Evolutionary conservation across 495 filamentous ascomycete species (phyloP).

Genomic region (Lichina pygmaea): DNA sequence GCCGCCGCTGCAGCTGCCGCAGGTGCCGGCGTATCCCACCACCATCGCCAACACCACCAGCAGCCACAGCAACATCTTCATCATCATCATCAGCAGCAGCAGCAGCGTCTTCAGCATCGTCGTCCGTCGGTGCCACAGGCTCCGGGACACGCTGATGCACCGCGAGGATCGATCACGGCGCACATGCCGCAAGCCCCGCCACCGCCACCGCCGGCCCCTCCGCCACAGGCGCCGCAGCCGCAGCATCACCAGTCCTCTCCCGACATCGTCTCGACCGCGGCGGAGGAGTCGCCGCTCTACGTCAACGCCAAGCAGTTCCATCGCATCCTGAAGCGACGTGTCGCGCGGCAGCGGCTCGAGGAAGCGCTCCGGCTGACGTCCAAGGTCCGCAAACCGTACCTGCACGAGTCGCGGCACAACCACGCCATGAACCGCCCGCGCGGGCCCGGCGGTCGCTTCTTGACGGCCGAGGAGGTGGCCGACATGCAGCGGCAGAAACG

Average conservation of each 20-base stretch:
- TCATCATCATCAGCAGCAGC: background rate
- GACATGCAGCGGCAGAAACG: slow-evolving; percentile 45
- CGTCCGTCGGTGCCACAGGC: no score
- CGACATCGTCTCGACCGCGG: slow-evolving; percentile 45
- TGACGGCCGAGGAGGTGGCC: slow-evolving; percentile 94
- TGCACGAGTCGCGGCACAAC: slow-evolving; percentile 97
- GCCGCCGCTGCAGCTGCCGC: background rate
- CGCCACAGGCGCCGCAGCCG: slow-evolving; percentile 7
- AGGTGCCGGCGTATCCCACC: background rate
- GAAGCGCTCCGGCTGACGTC: slow-evolving; percentile 74
- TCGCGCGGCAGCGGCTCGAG: slow-evolving; percentile 80
- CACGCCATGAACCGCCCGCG: slow-evolving; percentile 92
- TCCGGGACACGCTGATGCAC: background rate
- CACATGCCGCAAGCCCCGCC: slow-evolving; percentile 9
- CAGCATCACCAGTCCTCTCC: slow-evolving; percentile 49
- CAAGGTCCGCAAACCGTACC: slow-evolving; percentile 80
- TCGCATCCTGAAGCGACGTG: slow-evolving; percentile 76
- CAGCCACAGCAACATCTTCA: background rate
- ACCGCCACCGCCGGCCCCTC: slow-evolving; percentile 8
- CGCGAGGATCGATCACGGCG: slow-evolving; percentile 17
- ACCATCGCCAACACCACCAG: background rate
- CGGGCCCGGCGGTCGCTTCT: slow-evolving; percentile 85
- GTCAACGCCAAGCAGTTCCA: slow-evolving; percentile 99
- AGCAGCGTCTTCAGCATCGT: background rate
- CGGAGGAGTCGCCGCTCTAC: slow-evolving; percentile 85